A percentile compares a stretch with the other conserved stretches of the same genome.
Evolutionary conservation across 2,329 filamentous ascomycete genomes (phyloP).

Genomic region (Corniculantispora saksenae): DNA sequence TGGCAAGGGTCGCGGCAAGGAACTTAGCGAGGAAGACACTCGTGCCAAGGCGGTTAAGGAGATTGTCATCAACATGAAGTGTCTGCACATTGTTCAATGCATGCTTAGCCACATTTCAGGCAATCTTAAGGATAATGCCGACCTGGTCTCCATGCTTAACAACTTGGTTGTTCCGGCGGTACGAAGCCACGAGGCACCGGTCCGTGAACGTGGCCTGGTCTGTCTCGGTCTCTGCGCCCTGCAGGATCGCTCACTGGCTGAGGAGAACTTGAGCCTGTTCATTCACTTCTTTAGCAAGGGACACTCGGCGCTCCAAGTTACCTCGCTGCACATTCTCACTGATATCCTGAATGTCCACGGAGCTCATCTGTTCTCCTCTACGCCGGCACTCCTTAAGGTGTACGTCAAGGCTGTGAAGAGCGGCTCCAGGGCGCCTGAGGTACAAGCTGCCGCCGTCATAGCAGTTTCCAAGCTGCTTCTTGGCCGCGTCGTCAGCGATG

Average conservation of each 20-base stretch:
- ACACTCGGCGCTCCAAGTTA: constrained; percentile 85
- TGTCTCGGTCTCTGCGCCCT: constrained; percentile 90
- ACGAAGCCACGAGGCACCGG: constrained; percentile 86
- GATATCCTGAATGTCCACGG: constrained; percentile 92
- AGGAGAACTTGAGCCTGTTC: constrained; percentile 89
- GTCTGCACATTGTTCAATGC: constrained; percentile 93
- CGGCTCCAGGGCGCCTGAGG: constrained; percentile 66
- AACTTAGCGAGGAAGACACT: constrained; percentile 64
- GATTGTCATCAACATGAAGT: constrained; percentile 98
- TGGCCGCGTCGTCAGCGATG: constrained; percentile 73
- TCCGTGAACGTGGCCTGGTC: constrained; percentile 84
- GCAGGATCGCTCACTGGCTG: constrained; percentile 85
- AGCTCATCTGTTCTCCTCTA: constrained; percentile 68
- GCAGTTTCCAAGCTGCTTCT: constrained; percentile 86
- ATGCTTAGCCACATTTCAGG: constrained; percentile 93
- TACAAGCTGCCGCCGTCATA: constrained; percentile 79
- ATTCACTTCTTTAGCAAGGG: constrained; percentile 96
- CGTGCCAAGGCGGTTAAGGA: constrained; percentile 79
- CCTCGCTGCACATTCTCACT: constrained; percentile 85
- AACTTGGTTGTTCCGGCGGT: constrained; percentile 95
- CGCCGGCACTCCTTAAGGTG: constrained; percentile 76
- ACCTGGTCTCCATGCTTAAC: constrained; percentile 97
- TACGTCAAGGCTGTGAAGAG: constrained; percentile 80
- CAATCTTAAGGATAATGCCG: constrained; percentile 82
- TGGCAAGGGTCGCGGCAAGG: constrained; percentile 42